Percentiles rank a stretch among this genome's conserved stretches.
Conservation (phyloP, 441 rosid species). For the Geranium incanum region DNA sequence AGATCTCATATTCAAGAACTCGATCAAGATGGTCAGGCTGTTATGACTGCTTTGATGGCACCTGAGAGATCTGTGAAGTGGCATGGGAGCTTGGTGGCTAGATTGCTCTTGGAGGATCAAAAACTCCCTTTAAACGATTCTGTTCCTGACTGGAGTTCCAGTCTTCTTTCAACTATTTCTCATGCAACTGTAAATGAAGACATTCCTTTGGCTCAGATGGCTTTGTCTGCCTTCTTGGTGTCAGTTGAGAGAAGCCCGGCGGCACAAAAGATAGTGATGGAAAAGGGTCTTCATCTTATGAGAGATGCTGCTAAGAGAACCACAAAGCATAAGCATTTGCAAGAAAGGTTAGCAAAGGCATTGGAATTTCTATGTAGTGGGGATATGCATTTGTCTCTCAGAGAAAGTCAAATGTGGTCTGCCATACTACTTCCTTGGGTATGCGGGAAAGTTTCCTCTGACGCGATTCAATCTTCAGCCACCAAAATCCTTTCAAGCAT, state of each 20-base stretch:
- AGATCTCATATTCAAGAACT: conserved; percentile 81
- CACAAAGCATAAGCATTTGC: conserved; percentile 53
- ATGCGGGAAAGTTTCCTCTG: conserved; percentile 55
- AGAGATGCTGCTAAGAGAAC: conserved; percentile 69
- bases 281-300: conserved; percentile 78
- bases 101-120: conserved; percentile 70
- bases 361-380: conserved; percentile 62
- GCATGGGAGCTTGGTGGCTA: conserved; percentile 94
- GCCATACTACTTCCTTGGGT: conserved; percentile 78
- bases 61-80: conserved; percentile 99
- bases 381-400: conserved; percentile 61
- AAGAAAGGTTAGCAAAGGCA: conserved; percentile 82
- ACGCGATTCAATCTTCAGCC: conserved; percentile 55
- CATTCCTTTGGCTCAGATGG: conserved; percentile 63
- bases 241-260: conserved; percentile 72
- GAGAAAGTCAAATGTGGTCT: conserved; percentile 91
- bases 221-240: conserved; percentile 75
- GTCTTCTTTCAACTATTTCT: conserved; percentile 72
- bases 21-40: conserved; percentile 79
- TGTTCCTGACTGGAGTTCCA: conserved; percentile 86
- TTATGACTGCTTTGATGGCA: conserved; percentile 78
- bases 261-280: conserved; percentile 60
- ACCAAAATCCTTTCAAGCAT: conserved; percentile 67
- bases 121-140: conserved; percentile 72
- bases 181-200: conserved; percentile 82